Conservation (phyloP, 2,329 filamentous ascomycete genomes). For the Pestalotiopsis fici region DNA sequence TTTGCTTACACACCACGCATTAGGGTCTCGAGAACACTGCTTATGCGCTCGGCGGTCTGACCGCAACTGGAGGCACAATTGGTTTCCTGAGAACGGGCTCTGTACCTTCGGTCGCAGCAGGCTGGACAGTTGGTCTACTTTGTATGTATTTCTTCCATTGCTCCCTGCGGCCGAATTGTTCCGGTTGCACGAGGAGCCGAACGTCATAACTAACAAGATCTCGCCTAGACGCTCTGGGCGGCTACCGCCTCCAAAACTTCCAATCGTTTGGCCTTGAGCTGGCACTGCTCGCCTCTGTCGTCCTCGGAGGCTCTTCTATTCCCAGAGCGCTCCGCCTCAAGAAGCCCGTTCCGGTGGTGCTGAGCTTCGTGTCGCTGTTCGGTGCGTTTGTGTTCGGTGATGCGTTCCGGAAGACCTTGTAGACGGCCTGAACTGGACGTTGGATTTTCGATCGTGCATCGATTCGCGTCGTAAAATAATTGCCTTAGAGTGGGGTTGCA, state of each 20-base stretch:
- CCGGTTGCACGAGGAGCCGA: no score
- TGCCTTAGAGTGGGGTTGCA: background rate
- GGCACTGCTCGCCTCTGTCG: conserved; percentile 81
- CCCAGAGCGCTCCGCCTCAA: conserved; percentile 80
- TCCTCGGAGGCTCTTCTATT: conserved; percentile 82
- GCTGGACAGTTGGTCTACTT: conserved; percentile 74
- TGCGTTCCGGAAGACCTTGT: conserved; percentile 54
- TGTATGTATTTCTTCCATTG: conserved; percentile 41
- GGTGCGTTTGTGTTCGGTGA: conserved; percentile 80
- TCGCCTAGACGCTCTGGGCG: conserved; percentile 70
- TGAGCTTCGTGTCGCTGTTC: conserved; percentile 78
- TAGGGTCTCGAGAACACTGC: conserved; percentile 61
- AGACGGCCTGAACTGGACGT: conserved; percentile 12
- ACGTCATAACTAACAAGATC: background rate
- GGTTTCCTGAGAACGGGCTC: conserved; percentile 86
- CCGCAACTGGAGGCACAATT: conserved; percentile 82
- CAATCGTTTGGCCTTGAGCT: conserved; percentile 85
- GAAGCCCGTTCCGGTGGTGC: conserved; percentile 81
- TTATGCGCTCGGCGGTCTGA: conserved; percentile 77
- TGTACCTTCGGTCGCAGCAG: conserved; percentile 82
- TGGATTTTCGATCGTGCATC: background rate
- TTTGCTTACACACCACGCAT: conserved; percentile 18
- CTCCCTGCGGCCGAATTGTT: background rate
- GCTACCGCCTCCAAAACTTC: conserved; percentile 73
- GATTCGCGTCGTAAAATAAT: background rate